These are phyloP conservation scores for Gossypium sturtianum DNA, from an alignment of 345 rosid species.

Conservation along the genomic window DNA sequence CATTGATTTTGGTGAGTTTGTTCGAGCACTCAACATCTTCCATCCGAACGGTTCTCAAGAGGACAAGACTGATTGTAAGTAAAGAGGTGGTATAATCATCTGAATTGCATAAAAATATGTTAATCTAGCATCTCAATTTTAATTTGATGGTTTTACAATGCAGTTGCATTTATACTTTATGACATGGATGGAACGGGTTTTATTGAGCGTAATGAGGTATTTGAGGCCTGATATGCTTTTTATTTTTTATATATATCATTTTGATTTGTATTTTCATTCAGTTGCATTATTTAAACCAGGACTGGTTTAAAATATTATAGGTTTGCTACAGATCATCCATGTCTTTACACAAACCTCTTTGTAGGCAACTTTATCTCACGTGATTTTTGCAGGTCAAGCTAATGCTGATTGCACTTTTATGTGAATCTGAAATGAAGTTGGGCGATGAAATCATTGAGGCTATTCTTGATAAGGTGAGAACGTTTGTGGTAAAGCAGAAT, in stretches of 20 bases:
- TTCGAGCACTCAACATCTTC: conserved; percentile 77
- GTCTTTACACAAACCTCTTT: conserved; percentile 7
- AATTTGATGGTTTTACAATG: conserved; percentile 17
- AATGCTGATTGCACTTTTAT: conserved; percentile 93
- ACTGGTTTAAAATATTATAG: background rate
- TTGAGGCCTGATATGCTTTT: background rate
- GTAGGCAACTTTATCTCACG: conserved; percentile 23
- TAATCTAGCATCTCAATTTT: background rate
- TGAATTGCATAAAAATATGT: background rate
- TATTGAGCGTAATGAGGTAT: conserved; percentile 95
- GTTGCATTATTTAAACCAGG: background rate
- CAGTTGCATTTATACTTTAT: conserved; percentile 95
- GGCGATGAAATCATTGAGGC: conserved; percentile 95
- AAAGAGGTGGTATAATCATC: background rate
- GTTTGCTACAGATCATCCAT: background rate
- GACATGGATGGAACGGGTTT: conserved; percentile 86
- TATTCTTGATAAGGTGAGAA: conserved; percentile 82
- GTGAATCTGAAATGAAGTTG: conserved; percentile 94
- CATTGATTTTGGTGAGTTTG: conserved; percentile 95
- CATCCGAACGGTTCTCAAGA: conserved; percentile 83
- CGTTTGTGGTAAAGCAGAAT: background rate
- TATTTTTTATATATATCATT: background rate
- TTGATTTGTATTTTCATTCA: background rate
- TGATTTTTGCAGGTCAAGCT: conserved; percentile 79
- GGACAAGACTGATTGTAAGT: conserved; percentile 88